These are phyloP conservation scores for Paracamarosporium sp. DNA, from an alignment of 2,329 filamentous ascomycete species.

Conservation along the genomic window DNA sequence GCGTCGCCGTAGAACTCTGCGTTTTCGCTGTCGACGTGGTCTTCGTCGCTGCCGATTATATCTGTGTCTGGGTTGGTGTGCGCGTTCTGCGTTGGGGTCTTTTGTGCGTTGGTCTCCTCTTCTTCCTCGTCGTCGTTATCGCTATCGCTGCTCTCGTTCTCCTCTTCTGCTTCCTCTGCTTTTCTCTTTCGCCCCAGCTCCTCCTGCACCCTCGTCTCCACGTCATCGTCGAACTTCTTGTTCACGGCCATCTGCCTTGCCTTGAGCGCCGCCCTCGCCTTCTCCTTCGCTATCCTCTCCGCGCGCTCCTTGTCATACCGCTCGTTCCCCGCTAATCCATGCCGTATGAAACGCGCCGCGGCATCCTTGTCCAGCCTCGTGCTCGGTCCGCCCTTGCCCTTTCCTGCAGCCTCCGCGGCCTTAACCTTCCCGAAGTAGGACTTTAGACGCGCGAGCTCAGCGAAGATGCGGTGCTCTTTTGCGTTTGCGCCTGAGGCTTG, in stretches of 20 bases:
- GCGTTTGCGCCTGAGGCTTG: slow-evolving; percentile 78
- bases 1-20: slow-evolving; percentile 20
- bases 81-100: slow-evolving; percentile 17
- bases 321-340: slow-evolving; percentile 69
- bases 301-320: slow-evolving; percentile 50
- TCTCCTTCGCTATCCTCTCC: slow-evolving; percentile 46
- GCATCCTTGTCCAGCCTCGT: slow-evolving; percentile 76
- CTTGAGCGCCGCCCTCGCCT: slow-evolving; percentile 30
- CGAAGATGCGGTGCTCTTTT: slow-evolving; percentile 84
- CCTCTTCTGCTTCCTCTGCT: slow-evolving; percentile 20
- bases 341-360: slow-evolving; percentile 80
- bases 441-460: slow-evolving; percentile 83
- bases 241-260: slow-evolving; percentile 28
- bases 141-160: neutral
- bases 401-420: slow-evolving; percentile 60
- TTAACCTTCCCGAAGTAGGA: slow-evolving; percentile 96
- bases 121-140: slow-evolving; percentile 6
- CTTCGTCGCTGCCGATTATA: slow-evolving; percentile 7
- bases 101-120: slow-evolving; percentile 29
- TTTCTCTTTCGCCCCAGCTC: slow-evolving; percentile 34
- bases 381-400: slow-evolving; percentile 60
- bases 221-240: slow-evolving; percentile 37
- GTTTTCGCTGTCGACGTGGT: slow-evolving; percentile 20
- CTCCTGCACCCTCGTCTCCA: slow-evolving; percentile 23
- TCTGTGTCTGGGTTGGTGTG: neutral